These are phyloP conservation scores for Fragaria iinumae DNA, from an alignment of 306 rosid genomes.

Conservation along the genomic window DNA sequence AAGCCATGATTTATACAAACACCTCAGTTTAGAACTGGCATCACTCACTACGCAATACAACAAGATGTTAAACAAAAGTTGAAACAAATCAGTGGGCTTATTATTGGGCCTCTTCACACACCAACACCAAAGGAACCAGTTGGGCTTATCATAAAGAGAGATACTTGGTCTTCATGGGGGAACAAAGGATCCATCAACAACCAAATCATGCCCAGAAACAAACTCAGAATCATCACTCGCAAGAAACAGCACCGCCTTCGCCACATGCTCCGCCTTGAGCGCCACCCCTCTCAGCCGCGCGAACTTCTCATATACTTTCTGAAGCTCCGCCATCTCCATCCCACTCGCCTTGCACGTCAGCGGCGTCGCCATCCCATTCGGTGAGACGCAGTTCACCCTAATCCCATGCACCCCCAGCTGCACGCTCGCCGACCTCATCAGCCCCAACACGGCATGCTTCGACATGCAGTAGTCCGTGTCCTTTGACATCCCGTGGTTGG, in stretches of 20 bases:
- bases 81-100: not conserved
- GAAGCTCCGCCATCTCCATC: slow-evolving; percentile 14
- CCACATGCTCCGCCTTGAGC: slow-evolving; percentile 36
- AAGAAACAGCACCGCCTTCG: slow-evolving; percentile 45
- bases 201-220: slow-evolving; percentile 41
- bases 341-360: not conserved
- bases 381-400: slow-evolving; percentile 55
- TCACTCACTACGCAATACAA: not conserved
- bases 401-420: slow-evolving; percentile 46
- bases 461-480: slow-evolving; percentile 40
- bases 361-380: slow-evolving; percentile 42
- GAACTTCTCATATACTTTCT: not conserved
- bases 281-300: slow-evolving; percentile 42
- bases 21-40: not conserved
- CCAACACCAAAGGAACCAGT: not conserved
- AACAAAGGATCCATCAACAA: slow-evolving; percentile 37
- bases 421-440: slow-evolving; percentile 41
- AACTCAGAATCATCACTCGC: slow-evolving; percentile 34
- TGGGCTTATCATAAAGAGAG: not conserved
- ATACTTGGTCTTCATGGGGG: not conserved
- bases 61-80: not conserved
- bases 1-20: not conserved
- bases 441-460: slow-evolving; percentile 53
- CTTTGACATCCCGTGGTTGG: not conserved
- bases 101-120: not conserved